A percentile compares a stretch with the other conserved stretches of the same genome.
Conservation (phyloP, 1,284 basidiomycete genomes). For the Cutaneotrichosporon curvatum region DNA sequence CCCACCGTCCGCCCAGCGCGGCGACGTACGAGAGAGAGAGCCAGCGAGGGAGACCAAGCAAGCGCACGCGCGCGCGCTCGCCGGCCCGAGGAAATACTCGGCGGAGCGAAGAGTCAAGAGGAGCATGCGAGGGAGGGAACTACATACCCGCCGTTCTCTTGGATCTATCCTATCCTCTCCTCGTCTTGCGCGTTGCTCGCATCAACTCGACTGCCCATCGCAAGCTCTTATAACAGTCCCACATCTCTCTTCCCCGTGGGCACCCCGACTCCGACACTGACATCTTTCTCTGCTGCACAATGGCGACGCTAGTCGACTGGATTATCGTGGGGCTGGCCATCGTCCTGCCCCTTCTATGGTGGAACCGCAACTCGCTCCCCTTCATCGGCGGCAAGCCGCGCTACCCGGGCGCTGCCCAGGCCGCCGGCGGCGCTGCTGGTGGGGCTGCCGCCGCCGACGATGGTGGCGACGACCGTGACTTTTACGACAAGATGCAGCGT, state of each 20-base stretch:
- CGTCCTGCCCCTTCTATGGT: conserved; percentile 38
- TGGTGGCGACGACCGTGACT: conserved; percentile 75
- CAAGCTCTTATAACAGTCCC: no score
- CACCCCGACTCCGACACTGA: not conserved
- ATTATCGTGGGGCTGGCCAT: conserved; percentile 36
- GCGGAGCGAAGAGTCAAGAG: no score
- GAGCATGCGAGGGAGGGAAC: no score
- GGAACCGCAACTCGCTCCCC: conserved; percentile 40
- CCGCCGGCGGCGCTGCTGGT: conserved; percentile 3
- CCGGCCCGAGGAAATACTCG: no score
- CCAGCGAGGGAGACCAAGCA: no score
- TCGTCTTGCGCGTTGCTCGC: no score
- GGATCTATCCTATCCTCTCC: no score
- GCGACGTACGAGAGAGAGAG: no score
- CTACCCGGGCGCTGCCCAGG: not conserved
- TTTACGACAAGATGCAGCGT: conserved; percentile 81
- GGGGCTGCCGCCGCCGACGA: conserved; percentile 48
- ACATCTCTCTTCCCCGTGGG: not conserved
- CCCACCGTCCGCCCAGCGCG: no score
- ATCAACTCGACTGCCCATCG: no score
- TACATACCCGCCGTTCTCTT: no score
- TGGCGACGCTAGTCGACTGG: conserved; percentile 40
- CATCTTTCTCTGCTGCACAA: conserved; percentile 15
- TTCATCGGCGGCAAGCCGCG: conserved; percentile 30
- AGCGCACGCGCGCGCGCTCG: no score